Base-by-base conservation (phyloP, 108 stramenopile genomes). In the Conticribra guillardii region DNA sequence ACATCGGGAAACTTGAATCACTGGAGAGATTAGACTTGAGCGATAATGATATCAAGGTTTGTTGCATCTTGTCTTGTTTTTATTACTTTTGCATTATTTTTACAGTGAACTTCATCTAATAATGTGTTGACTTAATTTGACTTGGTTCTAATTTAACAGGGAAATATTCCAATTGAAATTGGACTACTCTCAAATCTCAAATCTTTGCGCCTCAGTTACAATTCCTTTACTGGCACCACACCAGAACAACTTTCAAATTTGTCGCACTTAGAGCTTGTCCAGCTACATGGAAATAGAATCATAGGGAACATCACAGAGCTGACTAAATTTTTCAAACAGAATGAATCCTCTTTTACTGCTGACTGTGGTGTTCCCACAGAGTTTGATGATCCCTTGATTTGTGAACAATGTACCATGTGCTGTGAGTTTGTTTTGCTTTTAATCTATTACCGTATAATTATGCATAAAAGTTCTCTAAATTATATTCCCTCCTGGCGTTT, bases 1-100 rank as follows among this genome's bases (percentile, higher is more conserved):
- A 64, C 0, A 81, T 94, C 46, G 80, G 73, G 1, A 19, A 79
- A 0, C 55, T 90, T 0, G 50, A 49, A 19, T 54, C 69, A 17
- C 78, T 93, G 2, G 56, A 83, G 32, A 68, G 58, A 14, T 56
- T 93, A 9, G 75, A 64, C 49, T 54, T 93, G 45, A 71, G 66
- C 48, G 73, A 87, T 16, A 91, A 84, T 5, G 41, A 57, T 31
- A 60, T 48, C 23, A 62, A 74, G 71, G 92, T 89, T 9, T 9
- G 37, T 41, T 11, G 37, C 5, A 41, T 9, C 5, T 5, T 9
- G 37, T 11, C 37, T 41, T 9, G 5, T 41, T 11, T 41, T 11
- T 41, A 41, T 9, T 5, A 5, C 8, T 41, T 41, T n/a, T n/a
- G n/a, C n/a, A n/a, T n/a, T n/a, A n/a, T n/a, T n/a, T n/a, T n/a